Percentiles rank a stretch among this genome's conserved stretches.
Conservation (phyloP, 192 early-diverging fungal genomes). For the Coemansia reversa region DNA sequence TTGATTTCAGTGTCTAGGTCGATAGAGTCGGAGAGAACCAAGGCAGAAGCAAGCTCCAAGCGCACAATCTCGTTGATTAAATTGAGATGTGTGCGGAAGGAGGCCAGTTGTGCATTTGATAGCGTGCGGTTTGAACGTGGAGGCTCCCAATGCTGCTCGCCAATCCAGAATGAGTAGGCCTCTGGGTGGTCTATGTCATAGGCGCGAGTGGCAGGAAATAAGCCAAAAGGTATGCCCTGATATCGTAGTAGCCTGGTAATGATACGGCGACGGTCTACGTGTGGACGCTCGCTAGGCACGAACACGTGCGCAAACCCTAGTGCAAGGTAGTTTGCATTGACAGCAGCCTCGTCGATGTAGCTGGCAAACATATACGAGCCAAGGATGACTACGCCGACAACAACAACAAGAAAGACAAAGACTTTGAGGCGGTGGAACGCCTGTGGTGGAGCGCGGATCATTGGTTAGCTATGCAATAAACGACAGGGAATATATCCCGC, state of each 20-base stretch:
- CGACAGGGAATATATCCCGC: not conserved
- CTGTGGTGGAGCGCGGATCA: slow-evolving; percentile 20
- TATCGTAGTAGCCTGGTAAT: slow-evolving; percentile 24
- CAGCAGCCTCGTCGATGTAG: slow-evolving; percentile 22
- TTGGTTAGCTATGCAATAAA: not conserved
- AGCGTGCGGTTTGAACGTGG: slow-evolving; percentile 11
- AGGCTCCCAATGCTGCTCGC: slow-evolving; percentile 26
- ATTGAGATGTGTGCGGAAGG: slow-evolving; percentile 34
- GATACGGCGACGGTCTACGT: slow-evolving; percentile 11
- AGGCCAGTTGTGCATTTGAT: slow-evolving; percentile 15
- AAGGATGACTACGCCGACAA: not conserved
- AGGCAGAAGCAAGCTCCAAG: slow-evolving; percentile 17
- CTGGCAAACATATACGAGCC: slow-evolving; percentile 40
- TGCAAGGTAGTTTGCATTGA: slow-evolving; percentile 16
- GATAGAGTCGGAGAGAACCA: slow-evolving; percentile 22
- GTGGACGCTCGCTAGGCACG: slow-evolving; percentile 16
- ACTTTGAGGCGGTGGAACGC: slow-evolving; percentile 14
- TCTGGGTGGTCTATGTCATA: slow-evolving; percentile 30
- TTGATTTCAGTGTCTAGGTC: slow-evolving; percentile 24
- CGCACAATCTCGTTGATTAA: slow-evolving; percentile 32
- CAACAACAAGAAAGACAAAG: slow-evolving; percentile 17
- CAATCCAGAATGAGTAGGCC: slow-evolving; percentile 20
- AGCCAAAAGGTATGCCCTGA: slow-evolving; percentile 35
- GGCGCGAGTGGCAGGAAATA: slow-evolving; percentile 18
- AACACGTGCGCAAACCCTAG: slow-evolving; percentile 37